Evolutionary conservation across 495 filamentous ascomycete genomes (phyloP), one percentile per base, ranked within the genome.

Genomic region (Elasticomyces elasticus): DNA sequence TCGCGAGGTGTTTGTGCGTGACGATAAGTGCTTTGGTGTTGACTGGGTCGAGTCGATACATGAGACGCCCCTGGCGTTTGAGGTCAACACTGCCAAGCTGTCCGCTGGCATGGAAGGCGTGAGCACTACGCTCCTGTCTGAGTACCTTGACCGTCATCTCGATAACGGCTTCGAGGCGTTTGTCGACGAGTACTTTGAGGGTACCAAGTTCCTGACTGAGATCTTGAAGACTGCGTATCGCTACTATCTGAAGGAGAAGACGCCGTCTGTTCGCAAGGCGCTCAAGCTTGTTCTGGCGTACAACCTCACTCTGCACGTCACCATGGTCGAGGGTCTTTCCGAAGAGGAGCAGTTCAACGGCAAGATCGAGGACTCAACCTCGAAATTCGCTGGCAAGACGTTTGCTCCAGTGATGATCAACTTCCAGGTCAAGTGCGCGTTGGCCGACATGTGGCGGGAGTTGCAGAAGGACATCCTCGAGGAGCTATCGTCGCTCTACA

Each of bases 401-500:
- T 79, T 92, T 59, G 89, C 89, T 15, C 89, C 89, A 1, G 87
- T 95, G 58, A 92, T 95, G 89, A 91, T 95, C 79, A 95, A 95
- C 74, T 95, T 95, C 79, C 87, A 95, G 72, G 85, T 95, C 71
- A 95, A 95, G 76, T 87, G 82, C 65, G 89, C 89, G 44, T 81
- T 95, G 75, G 89, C 87, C 27, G 86, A 87, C 62, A 89, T 94
- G 86, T 95, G 89, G 89, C 87, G 89, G 55, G 89, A 94, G 67
- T 73, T 95, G 40, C 87, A 94, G 68, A 94, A 94, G 72, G 89
- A 95, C 56, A 84, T 95, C 41, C 74, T 95, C 12, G 89, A 94
- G 71, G 89, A 95, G 73, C 79, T 95, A 1, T 95, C 89, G 0
- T 67, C 78, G 1, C 79, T 95, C 22, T 95, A 94, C 73, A 91